phyloP scores from a whole-genome alignment of 2,329 filamentous ascomycete species.

The Chalaropsis ovoidea region DNA sequence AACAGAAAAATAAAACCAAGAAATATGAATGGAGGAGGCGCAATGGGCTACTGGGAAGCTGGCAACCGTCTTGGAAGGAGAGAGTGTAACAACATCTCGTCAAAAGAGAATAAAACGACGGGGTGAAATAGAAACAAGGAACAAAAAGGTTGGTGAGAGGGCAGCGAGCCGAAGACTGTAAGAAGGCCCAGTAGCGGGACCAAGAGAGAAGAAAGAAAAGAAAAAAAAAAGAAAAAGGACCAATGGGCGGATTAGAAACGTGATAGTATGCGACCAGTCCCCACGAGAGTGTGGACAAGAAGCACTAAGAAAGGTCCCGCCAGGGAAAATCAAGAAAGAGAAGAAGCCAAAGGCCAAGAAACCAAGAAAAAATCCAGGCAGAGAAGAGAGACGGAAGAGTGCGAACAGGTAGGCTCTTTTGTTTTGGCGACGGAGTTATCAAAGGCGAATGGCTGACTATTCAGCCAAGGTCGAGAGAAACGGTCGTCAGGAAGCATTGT shows the following conservation, averaged over 20 bases:
- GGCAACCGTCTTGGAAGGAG: conserved; percentile 31
- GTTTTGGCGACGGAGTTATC: too few species aligned
- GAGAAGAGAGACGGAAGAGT: not conserved
- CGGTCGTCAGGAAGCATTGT: too few species aligned
- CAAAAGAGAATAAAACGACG: conserved; percentile 30
- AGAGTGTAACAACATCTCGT: conserved; percentile 28
- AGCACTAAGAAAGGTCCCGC: not conserved
- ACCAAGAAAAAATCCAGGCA: conserved; percentile 6
- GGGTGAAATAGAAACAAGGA: conserved; percentile 15
- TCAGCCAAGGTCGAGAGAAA: not conserved
- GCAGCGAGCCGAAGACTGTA: conserved; percentile 18
- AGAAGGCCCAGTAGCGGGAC: not conserved
- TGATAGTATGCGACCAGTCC: not conserved
- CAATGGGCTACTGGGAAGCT: conserved; percentile 18
- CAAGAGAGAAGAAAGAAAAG: not conserved
- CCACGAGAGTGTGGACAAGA: not conserved
- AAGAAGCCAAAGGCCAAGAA: conserved; percentile 3
- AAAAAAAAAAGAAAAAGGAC: too few species aligned
- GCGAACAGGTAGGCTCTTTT: not conserved
- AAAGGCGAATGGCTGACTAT: too few species aligned
- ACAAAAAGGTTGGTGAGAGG: conserved; percentile 25
- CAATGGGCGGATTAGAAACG: conserved; percentile 11
- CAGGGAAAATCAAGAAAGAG: not conserved
- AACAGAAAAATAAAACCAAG: conserved; percentile 24
- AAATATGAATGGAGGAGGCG: conserved; percentile 26